phyloP scores from a whole-genome alignment of 192 early-diverging fungal genomes.

The Coemansia interrupta region DNA sequence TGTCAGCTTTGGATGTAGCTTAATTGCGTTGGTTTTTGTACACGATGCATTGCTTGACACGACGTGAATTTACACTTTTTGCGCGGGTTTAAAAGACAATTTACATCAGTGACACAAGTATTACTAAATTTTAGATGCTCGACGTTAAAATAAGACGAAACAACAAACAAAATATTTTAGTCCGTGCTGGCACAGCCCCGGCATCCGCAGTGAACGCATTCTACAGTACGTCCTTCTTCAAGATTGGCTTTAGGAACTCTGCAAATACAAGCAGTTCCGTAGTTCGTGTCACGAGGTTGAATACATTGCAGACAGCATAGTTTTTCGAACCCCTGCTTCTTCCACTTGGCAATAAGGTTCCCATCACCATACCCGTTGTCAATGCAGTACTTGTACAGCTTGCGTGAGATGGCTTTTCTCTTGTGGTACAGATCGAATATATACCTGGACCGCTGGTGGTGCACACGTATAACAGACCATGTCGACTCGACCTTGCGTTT shows the following conservation, averaged over 20 bases:
- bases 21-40: conserved; percentile 44
- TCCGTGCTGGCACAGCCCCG: conserved; percentile 70
- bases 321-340: conserved; percentile 95
- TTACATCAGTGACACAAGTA: neutral
- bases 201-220: conserved; percentile 94
- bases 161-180: conserved; percentile 6
- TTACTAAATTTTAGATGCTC: neutral
- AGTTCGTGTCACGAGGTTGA: conserved; percentile 95
- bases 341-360: conserved; percentile 97
- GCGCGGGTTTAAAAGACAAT: too few relatives aligned
- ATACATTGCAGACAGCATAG: conserved; percentile 96
- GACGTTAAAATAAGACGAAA: neutral
- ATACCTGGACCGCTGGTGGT: conserved; percentile 97
- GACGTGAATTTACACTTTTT: neutral
- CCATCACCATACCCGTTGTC: conserved; percentile 89
- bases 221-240: conserved; percentile 84
- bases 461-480: conserved; percentile 93
- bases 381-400: conserved; percentile 90
- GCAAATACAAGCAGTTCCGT: conserved; percentile 95
- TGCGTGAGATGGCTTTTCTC: conserved; percentile 86
- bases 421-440: conserved; percentile 96
- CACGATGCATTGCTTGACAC: neutral
- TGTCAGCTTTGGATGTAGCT: conserved; percentile 11
- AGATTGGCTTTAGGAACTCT: conserved; percentile 89
- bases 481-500: conserved; percentile 89